A percentile compares a stretch with the other conserved stretches of the same genome.
phyloP scores from a whole-genome alignment of 768 basidiomycete genomes.

The Mycena latifolia region DNA sequence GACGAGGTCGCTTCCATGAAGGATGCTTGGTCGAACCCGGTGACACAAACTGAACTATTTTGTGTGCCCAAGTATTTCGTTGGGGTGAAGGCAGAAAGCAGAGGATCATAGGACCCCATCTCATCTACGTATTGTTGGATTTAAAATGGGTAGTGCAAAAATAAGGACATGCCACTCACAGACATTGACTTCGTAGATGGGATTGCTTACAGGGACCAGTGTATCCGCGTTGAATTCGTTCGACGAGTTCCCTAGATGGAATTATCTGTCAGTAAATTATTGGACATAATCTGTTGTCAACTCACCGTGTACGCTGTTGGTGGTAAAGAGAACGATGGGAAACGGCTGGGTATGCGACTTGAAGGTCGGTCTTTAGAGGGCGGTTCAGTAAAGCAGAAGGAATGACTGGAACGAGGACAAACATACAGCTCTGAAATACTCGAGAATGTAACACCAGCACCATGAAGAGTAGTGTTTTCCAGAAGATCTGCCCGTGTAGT shows the following conservation, averaged over 20 bases:
- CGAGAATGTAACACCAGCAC: not conserved
- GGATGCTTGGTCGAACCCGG: not conserved
- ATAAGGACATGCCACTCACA: slow-evolving; percentile 7
- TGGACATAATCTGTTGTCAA: no score
- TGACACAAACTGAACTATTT: not conserved
- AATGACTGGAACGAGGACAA: not conserved
- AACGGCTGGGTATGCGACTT: not conserved
- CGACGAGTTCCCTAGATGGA: no score
- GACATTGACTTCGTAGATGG: not conserved
- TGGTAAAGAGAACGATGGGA: not conserved
- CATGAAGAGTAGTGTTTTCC: not conserved
- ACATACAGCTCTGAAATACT: not conserved
- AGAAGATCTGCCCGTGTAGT: not conserved
- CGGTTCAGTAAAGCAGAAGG: no score
- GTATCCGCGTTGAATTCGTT: no score
- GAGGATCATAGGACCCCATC: not conserved
- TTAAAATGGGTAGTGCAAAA: no score
- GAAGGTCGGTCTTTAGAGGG: not conserved
- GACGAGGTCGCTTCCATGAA: not conserved
- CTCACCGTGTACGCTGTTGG: no score
- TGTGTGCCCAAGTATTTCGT: not conserved
- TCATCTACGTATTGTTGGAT: not conserved
- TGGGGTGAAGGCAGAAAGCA: not conserved
- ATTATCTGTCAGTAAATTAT: no score
- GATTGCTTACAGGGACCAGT: not conserved